phyloP scores from a whole-genome alignment of 2,329 filamentous ascomycete species.

The Monosporascus sp. region DNA sequence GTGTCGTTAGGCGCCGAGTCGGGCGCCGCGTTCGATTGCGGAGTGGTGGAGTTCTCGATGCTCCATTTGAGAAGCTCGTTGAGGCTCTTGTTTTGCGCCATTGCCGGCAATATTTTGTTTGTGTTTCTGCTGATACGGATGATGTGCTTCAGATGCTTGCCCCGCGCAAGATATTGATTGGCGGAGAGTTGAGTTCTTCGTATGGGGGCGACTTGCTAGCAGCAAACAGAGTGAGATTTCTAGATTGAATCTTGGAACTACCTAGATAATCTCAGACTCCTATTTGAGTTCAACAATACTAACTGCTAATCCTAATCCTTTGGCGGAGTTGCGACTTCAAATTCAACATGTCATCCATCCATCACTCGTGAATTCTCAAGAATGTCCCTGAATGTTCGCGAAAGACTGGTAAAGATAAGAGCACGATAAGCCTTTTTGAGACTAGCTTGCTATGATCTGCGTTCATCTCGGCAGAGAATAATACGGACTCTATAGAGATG shows the following conservation, averaged over 20 bases:
- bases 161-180: not conserved
- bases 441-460: not conserved
- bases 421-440: not conserved
- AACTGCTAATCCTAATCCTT: not conserved
- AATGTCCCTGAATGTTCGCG: not conserved
- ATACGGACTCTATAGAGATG: not conserved
- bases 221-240: too few species aligned
- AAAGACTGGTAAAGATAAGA: not conserved
- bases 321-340: not conserved
- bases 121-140: not conserved
- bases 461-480: too few species aligned
- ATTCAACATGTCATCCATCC: not conserved
- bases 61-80: conserved; percentile 79
- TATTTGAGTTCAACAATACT: not conserved
- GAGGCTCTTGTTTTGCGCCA: conserved; percentile 55
- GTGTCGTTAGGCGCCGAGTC: not conserved
- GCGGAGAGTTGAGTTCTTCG: too few species aligned
- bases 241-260: too few species aligned
- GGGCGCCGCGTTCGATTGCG: not conserved
- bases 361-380: not conserved
- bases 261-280: too few species aligned
- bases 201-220: too few species aligned
- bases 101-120: conserved; percentile 4
- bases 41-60: conserved; percentile 40
- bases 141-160: not conserved